Evolutionary conservation across 768 basidiomycete species (phyloP).

Genomic region (Phylloporus sp.): DNA sequence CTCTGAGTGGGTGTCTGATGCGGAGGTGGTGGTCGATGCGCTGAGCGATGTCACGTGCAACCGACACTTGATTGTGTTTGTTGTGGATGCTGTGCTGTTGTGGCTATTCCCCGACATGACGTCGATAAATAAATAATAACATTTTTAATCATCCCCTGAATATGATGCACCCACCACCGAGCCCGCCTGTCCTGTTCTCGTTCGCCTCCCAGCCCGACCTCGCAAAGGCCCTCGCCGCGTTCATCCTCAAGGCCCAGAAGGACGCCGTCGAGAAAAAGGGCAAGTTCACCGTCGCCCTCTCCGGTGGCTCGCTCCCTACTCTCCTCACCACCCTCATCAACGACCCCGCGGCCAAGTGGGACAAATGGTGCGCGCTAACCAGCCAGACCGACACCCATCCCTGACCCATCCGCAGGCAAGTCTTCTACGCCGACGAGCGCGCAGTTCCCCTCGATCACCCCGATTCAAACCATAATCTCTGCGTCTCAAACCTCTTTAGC

Average conservation of each 20-base stretch:
- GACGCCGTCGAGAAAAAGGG: slow-evolving; percentile 87
- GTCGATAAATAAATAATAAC: not conserved
- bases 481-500: slow-evolving; percentile 68
- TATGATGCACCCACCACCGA: slow-evolving; percentile 51
- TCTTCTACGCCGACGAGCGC: slow-evolving; percentile 97
- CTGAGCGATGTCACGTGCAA: slow-evolving; percentile 69
- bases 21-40: slow-evolving; percentile 56
- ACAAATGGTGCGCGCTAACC: slow-evolving; percentile 72
- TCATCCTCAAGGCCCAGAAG: slow-evolving; percentile 82
- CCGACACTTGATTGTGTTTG: slow-evolving; percentile 65
- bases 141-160: slow-evolving; percentile 12
- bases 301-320: slow-evolving; percentile 88
- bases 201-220: slow-evolving; percentile 59
- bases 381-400: not conserved
- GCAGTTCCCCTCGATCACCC: slow-evolving; percentile 88
- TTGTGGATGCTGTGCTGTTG: slow-evolving; percentile 71
- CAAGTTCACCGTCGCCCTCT: slow-evolving; percentile 89
- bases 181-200: slow-evolving; percentile 65
- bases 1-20: slow-evolving; percentile 42
- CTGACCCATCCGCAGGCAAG: slow-evolving; percentile 63
- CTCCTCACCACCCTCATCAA: slow-evolving; percentile 69
- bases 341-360: slow-evolving; percentile 75
- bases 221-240: slow-evolving; percentile 65
- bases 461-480: slow-evolving; percentile 88
- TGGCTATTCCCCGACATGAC: slow-evolving; percentile 58